Base-by-base conservation (phyloP, 306 rosid genomes). In the Crataegus laevigata region DNA sequence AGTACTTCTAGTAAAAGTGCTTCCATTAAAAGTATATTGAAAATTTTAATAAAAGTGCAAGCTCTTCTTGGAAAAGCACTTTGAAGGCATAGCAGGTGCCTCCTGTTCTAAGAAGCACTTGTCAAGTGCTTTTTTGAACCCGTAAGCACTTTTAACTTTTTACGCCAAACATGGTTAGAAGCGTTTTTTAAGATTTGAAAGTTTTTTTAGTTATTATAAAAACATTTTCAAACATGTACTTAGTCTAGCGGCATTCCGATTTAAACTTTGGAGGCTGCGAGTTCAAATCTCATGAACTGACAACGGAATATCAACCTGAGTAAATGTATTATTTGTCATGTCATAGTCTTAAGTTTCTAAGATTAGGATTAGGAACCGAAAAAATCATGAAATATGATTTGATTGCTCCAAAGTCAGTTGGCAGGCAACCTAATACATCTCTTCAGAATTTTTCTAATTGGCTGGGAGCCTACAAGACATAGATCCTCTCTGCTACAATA, bases 351-450 rank as follows among this genome's bases (percentile, higher is more conserved):
- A 61, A 6, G 66, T 13, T 51, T 75, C 24, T 15, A 65, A 38
- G 38, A 17, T 38, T 28, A 7, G 9, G 19, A 61, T 66, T 45
- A 7, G 14, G 19, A 61, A 55, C 28, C 29, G 2, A 51, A 26
- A 55, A 13, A 7, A 11, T 19, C 4, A 3, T n/a, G n/a, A 21
- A 11, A 13, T 0, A 47, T 9, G 18, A 70, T 78, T 24, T 42
- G 11, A 74, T 42, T 26, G 34, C 38, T 75, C 63, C 26, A 58
- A 64, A 84, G 90, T 88, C 86, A 36, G 61, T 76, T 72, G 82
- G 86, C 80, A 36, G 82, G 45, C 81, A 58, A 84, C 94, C 94
- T 75, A 86, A 91, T 81, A 36, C 82, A 82, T 52, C 54, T 47
- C 72, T 26, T 18, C 54, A 29, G 30, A 71, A 79, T 22, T 75